Base-by-base conservation (phyloP, 176 grass and related monocot species). In the Elaeis guineensis region DNA sequence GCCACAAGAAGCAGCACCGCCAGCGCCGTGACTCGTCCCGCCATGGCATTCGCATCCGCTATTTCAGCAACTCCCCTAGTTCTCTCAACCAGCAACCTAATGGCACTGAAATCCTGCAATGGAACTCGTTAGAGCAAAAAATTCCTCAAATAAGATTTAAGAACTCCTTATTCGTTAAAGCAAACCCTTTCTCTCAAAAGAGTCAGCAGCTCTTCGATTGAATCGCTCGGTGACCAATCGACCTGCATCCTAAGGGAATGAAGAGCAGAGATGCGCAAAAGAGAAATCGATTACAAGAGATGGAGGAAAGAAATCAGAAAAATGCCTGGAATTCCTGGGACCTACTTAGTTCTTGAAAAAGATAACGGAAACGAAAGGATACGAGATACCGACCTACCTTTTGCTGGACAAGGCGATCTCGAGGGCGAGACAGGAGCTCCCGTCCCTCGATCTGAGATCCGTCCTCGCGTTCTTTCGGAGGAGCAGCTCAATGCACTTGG, bases 1-100 rank as follows among this genome's bases (percentile, higher is more conserved):
- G 66, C 67, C 61, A 75, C 83, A n/a, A 86, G 61, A 62, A 86
- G 78, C 51, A 86, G 70, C 66, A 79, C 77, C 32, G 78, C 61
- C 51, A 82, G 67, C 17, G 39, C 21, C 29, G 65, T 39, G 19
- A 70, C 70, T 66, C 44, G 48, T 30, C 78, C 83, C 25, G 78
- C 78, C 65, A 82, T 86, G 58, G 83, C 78, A 61, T 74, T 70
- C 39, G 30, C 74, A n/a, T 86, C 63, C 12, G 74, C 78, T 49
- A 86, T 66, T 59, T 78, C 83, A 5, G 69, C 83, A 49, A 63
- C 21, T 44, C 71, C 65, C 17, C 55, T 75, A 19, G 83, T 86
- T 74, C 62, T 86, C 70, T 78, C 78, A 61, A 69, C 83, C 25
- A 86, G 70, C 51, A 81, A 57, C 56, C 51, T 86, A n/a, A 82